Evolutionary conservation across 139 green algal species (phyloP).

Genomic region (Coelastrella sp.): DNA sequence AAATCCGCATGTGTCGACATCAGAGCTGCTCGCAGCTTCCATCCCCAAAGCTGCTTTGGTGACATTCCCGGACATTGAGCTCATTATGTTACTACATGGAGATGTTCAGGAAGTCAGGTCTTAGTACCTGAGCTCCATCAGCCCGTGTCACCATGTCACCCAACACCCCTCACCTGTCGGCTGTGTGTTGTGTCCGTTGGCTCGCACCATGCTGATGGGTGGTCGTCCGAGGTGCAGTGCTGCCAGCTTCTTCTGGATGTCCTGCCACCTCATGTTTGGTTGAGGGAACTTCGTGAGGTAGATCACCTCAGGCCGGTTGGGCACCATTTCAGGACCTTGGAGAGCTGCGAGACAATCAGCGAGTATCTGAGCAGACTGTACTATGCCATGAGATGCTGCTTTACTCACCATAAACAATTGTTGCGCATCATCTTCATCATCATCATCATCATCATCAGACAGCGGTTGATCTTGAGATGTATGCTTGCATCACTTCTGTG

Average conservation of each 20-base stretch:
- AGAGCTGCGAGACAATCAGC: not conserved
- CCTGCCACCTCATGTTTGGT: not conserved
- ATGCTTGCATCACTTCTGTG: not conserved
- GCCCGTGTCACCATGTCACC: no score
- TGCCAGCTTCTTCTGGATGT: not conserved
- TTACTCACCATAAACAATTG: no score
- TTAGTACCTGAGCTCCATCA: no score
- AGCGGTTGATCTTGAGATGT: no score
- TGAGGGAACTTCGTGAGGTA: constrained; percentile 27
- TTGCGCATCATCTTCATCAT: no score
- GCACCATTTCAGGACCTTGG: constrained; percentile 43
- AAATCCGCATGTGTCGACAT: no score
- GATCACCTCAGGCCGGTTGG: constrained; percentile 44
- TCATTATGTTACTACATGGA: no score
- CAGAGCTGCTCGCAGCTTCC: not conserved
- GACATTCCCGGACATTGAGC: no score
- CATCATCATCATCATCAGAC: no score
- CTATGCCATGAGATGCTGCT: not conserved
- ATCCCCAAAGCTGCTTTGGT: no score
- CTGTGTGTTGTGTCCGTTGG: not conserved
- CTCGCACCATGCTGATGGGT: not conserved
- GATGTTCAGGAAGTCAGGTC: no score
- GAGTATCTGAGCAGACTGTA: constrained; percentile 13
- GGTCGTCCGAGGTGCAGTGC: not conserved
- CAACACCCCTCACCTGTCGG: not conserved